Percentiles rank a stretch among this genome's conserved stretches.
phyloP scores from a whole-genome alignment of 495 filamentous ascomycete genomes.

The Terfezia boudieri region DNA sequence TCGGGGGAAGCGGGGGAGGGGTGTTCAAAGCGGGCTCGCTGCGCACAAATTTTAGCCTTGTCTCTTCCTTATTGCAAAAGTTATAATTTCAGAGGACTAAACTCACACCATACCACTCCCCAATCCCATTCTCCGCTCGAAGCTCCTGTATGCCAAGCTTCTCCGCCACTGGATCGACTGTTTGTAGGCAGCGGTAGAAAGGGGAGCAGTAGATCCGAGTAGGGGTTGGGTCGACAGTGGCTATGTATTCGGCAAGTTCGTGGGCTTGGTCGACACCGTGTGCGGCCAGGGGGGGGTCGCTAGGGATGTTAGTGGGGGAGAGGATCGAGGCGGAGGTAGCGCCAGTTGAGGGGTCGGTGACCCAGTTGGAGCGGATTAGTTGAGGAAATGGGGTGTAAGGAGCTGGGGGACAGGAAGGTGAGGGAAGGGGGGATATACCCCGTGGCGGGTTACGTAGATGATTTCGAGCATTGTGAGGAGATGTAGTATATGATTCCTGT shows the following conservation, averaged over 20 bases:
- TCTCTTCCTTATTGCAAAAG: no score
- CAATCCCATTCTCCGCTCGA: constrained; percentile 14
- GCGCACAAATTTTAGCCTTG: no score
- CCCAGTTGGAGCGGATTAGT: constrained; percentile 54
- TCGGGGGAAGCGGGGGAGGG: constrained; percentile 44
- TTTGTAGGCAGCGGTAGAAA: constrained; percentile 86
- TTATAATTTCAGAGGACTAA: no score
- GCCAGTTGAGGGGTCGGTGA: constrained; percentile 55
- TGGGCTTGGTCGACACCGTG: constrained; percentile 69
- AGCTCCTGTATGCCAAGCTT: constrained; percentile 22
- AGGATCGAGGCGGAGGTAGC: constrained; percentile 42
- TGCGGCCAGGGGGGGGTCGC: constrained; percentile 67
- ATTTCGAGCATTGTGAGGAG: constrained; percentile 32
- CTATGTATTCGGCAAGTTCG: constrained; percentile 47
- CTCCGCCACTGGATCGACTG: constrained; percentile 47
- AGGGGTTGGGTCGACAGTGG: constrained; percentile 37
- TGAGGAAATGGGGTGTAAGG: not conserved
- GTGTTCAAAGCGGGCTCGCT: constrained; percentile 49
- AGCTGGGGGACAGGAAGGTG: not conserved
- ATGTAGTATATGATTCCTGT: no score
- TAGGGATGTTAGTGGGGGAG: constrained; percentile 63
- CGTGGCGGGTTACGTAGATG: constrained; percentile 72
- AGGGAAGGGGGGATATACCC: constrained; percentile 32
- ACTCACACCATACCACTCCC: constrained; percentile 62
- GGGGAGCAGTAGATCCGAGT: constrained; percentile 64